phyloP scores from a whole-genome alignment of 176 grass and related monocot genomes.

The Metroxylon sagu region DNA sequence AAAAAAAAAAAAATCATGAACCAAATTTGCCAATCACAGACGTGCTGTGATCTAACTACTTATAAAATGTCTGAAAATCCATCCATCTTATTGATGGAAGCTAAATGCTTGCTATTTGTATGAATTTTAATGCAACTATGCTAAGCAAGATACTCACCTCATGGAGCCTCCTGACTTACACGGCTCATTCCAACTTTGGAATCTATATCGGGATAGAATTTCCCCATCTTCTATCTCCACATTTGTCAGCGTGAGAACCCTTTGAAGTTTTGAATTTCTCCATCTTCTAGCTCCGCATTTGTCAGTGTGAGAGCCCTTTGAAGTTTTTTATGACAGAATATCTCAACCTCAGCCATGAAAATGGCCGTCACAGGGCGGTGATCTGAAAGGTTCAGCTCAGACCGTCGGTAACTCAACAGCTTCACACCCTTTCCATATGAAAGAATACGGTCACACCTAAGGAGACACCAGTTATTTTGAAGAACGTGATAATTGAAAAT shows the following conservation, averaged over 20 bases:
- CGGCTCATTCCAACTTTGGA: no score
- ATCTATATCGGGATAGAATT: no score
- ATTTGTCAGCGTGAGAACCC: slow-evolving; percentile 70
- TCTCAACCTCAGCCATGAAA: slow-evolving; percentile 74
- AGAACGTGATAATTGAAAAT: no score
- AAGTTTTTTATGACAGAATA: slow-evolving; percentile 71
- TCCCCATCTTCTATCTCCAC: slow-evolving; percentile 14
- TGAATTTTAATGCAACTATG: no score
- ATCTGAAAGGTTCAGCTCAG: slow-evolving; percentile 62
- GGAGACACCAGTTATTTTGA: not conserved
- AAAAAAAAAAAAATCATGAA: no score
- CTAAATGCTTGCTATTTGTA: no score
- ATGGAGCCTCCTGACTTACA: no score
- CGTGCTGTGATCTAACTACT: no score
- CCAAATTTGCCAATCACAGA: no score
- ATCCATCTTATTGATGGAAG: no score
- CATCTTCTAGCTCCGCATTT: slow-evolving; percentile 67
- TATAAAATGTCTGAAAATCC: no score
- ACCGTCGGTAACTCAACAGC: slow-evolving; percentile 44
- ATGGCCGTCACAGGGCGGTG: slow-evolving; percentile 70
- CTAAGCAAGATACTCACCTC: no score
- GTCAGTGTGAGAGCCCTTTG: slow-evolving; percentile 81
- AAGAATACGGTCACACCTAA: slow-evolving; percentile 66
- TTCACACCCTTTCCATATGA: slow-evolving; percentile 53
- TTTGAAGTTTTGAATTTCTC: slow-evolving; percentile 66